Evolutionary conservation across 2,329 filamentous ascomycete species (phyloP).

Genomic region (Didymosphaeria variabile): DNA sequence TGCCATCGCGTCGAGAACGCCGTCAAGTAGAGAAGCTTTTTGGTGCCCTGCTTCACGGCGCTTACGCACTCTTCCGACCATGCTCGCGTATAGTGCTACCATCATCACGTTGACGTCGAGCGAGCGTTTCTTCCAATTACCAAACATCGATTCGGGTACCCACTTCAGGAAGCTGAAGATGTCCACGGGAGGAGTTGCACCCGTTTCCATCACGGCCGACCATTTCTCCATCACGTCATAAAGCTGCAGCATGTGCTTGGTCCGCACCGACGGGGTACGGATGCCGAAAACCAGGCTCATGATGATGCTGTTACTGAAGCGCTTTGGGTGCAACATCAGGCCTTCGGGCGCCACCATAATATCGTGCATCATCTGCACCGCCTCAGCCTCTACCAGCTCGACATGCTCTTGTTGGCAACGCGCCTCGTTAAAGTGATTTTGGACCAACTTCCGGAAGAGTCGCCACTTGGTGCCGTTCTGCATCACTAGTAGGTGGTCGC

Average conservation of each 20-base stretch:
- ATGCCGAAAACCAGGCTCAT: constrained; percentile 46
- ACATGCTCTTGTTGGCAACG: constrained; percentile 56
- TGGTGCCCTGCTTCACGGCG: constrained; percentile 18
- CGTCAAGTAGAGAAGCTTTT: constrained; percentile 26
- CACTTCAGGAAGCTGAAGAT: constrained; percentile 39
- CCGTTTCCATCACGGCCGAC: constrained; percentile 55
- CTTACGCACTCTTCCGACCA: constrained; percentile 22
- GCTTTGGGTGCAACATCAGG: constrained; percentile 58
- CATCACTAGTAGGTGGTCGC: constrained; percentile 60
- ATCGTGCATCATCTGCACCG: constrained; percentile 58
- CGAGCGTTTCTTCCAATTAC: constrained; percentile 25
- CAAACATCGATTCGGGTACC: constrained; percentile 45
- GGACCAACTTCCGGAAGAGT: constrained; percentile 55
- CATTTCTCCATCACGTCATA: constrained; percentile 54
- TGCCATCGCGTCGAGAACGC: constrained; percentile 21
- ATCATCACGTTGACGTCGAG: constrained; percentile 21
- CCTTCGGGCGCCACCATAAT: constrained; percentile 52
- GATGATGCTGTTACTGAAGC: constrained; percentile 58
- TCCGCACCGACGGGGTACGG: constrained; percentile 19
- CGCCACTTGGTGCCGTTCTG: constrained; percentile 59
- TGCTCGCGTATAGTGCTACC: constrained; percentile 22
- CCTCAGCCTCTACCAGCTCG: constrained; percentile 58
- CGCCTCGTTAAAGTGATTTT: constrained; percentile 57
- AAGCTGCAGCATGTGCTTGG: constrained; percentile 48
- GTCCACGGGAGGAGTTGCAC: constrained; percentile 60